These are phyloP conservation scores for Allomyces macrogynus DNA, from an alignment of 192 early-diverging fungal genomes.

Conservation along the genomic window DNA sequence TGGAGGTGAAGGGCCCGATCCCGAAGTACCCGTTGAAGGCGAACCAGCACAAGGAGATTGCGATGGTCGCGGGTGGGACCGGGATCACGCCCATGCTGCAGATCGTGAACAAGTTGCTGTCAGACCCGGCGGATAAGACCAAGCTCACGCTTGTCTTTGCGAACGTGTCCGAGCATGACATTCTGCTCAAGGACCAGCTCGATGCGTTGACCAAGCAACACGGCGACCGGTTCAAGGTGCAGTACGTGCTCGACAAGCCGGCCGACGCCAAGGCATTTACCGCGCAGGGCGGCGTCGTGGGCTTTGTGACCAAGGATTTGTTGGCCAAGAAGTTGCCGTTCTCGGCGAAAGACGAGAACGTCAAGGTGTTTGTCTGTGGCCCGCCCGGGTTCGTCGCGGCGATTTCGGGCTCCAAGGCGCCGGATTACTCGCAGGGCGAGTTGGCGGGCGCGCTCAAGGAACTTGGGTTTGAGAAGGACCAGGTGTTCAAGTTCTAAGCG, in stretches of 20 bases:
- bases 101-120: constrained; percentile 37
- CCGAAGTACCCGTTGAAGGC: constrained; percentile 46
- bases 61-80: constrained; percentile 61
- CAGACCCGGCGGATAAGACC: constrained; percentile 43
- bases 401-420: constrained; percentile 18
- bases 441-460: constrained; percentile 22
- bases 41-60: constrained; percentile 44
- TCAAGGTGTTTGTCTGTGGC: constrained; percentile 30
- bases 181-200: constrained; percentile 41
- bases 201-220: constrained; percentile 29
- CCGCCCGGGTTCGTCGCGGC: constrained; percentile 11
- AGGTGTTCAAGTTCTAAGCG: constrained; percentile 22
- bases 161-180: constrained; percentile 47
- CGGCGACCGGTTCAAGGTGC: constrained; percentile 41
- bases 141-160: constrained; percentile 49
- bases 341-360: constrained; percentile 16
- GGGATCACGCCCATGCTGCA: constrained; percentile 48
- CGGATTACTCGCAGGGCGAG: constrained; percentile 17
- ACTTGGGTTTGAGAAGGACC: constrained; percentile 16
- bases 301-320: constrained; percentile 14
- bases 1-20: constrained; percentile 67
- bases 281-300: constrained; percentile 6
- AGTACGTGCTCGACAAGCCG: constrained; percentile 43
- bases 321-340: constrained; percentile 6
- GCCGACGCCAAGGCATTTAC: constrained; percentile 16